Base-by-base conservation (phyloP, 2,329 filamentous ascomycete species). In the Xylariaceae sp. region DNA sequence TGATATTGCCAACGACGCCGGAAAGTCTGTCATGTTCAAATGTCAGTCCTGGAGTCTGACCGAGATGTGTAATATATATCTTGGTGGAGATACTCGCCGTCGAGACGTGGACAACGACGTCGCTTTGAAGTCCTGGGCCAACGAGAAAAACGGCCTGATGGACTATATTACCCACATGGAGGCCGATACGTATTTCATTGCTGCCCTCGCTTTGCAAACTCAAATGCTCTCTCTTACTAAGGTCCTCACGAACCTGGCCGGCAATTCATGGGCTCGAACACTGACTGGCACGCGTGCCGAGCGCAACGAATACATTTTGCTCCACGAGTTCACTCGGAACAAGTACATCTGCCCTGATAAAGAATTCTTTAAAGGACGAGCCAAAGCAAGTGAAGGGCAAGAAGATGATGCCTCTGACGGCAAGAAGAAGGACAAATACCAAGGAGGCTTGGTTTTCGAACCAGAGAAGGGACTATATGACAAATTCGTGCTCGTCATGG, bases 401-500 rank as follows among this genome's bases (percentile, higher is more conserved):
- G 83, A 86, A 6, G 86, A 88, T 38, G 86, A 85, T 19, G 76
- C 66, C 12, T 80, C 75, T 7, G 87, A 89, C 52, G 80, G 79
- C 48, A 98, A 96, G 71, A 98, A 97, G 76, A 98, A 96, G 67
- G 94, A 98, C 71, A 98, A 97, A 68, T 98, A 86, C 75, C 97
- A 98, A 73, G 93, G 93, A 64, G 93, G 94, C 75, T 82, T 98
- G 23, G 93, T 98, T 46, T 97, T 98, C 58, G 93, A 98, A 66
- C 93, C 93, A 4, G 91, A 97, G 65, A 96, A 92, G 67, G 93
- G 94, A 16, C 78, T 98, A 4, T 98, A 98, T 63, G 93, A 98
- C 76, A 95, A 94, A 69, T 96, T 94, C 66, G 87, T 98, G 43
- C 79, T 98, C 45, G 94, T 98, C 67, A 98, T 98, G 94, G 93